phyloP scores from a whole-genome alignment of 306 rosid species.

The Sicyos edulis region DNA sequence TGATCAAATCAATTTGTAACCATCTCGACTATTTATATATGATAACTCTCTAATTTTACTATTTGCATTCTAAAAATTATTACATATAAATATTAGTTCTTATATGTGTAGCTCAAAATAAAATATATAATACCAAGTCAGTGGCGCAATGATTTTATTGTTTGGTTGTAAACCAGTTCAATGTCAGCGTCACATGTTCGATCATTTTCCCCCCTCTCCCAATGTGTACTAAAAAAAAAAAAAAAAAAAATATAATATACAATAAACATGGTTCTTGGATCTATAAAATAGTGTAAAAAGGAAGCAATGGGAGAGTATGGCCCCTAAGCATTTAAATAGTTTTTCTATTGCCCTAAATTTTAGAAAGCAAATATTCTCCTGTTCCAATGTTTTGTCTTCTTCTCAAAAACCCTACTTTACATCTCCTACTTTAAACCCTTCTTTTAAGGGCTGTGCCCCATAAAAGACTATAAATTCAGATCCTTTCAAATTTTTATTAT shows the following conservation, averaged over 20 bases:
- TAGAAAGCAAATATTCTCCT: slow-evolving; percentile 61
- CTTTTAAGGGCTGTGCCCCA: slow-evolving; percentile 41
- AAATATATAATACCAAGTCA: neutral
- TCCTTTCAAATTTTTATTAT: slow-evolving; percentile 2
- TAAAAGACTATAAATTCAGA: slow-evolving; percentile 24
- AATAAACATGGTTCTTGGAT: neutral
- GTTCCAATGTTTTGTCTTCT: slow-evolving; percentile 53
- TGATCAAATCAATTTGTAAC: too few species aligned
- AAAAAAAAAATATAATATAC: too few species aligned
- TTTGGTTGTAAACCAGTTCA: too few species aligned
- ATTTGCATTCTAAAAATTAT: too few species aligned
- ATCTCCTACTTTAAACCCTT: slow-evolving; percentile 40
- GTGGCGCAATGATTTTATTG: too few species aligned
- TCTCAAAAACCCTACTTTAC: slow-evolving; percentile 37
- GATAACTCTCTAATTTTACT: too few species aligned
- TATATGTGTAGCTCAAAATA: too few species aligned
- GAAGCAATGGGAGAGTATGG: slow-evolving; percentile 22
- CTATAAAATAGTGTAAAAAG: slow-evolving; percentile 22
- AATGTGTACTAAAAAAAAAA: too few species aligned
- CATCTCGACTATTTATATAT: too few species aligned
- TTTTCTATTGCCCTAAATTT: slow-evolving; percentile 31
- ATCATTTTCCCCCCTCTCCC: too few species aligned
- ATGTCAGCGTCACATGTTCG: too few species aligned
- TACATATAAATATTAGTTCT: too few species aligned
- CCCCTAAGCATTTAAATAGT: slow-evolving; percentile 29